Conservation (phyloP, 805 yeast genomes). For the Nakazawaea holstii region DNA sequence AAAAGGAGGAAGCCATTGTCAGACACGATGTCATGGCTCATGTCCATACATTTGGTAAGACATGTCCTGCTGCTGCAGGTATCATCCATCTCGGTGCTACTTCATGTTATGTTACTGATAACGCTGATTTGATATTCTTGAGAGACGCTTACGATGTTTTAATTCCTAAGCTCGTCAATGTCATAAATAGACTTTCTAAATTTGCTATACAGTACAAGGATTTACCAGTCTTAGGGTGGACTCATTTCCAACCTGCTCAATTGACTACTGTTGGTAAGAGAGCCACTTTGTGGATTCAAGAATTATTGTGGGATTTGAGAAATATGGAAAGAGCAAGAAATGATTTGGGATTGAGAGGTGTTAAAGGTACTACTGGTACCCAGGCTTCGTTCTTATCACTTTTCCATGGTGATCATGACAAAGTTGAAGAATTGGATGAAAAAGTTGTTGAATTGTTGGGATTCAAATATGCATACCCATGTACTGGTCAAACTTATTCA, state of each 20-base stretch:
- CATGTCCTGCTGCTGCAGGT: constrained; percentile 95
- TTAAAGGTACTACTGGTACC: constrained; percentile 98
- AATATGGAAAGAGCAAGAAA: constrained; percentile 94
- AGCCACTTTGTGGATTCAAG: constrained; percentile 97
- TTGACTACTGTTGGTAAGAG: constrained; percentile 98
- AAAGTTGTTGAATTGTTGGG: constrained; percentile 91
- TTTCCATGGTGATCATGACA: constrained; percentile 95
- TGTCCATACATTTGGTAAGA: constrained; percentile 89
- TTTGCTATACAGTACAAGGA: constrained; percentile 93
- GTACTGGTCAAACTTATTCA: constrained; percentile 98
- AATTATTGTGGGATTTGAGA: constrained; percentile 94
- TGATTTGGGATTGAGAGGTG: constrained; percentile 95
- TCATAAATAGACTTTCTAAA: constrained; percentile 80
- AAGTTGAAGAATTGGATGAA: constrained; percentile 88
- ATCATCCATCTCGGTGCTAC: constrained; percentile 98
- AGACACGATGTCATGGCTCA: constrained; percentile 99
- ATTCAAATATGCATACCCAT: constrained; percentile 92
- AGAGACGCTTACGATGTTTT: constrained; percentile 93
- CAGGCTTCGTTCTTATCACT: constrained; percentile 94
- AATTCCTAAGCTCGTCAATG: constrained; percentile 93
- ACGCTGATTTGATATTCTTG: constrained; percentile 93
- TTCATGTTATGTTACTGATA: constrained; percentile 95
- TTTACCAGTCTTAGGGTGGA: constrained; percentile 97
- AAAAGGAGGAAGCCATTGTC: constrained; percentile 93
- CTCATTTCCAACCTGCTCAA: constrained; percentile 99